Base-by-base conservation (phyloP, 2,329 filamentous ascomycete genomes). In the Dothideomycetes sp. region DNA sequence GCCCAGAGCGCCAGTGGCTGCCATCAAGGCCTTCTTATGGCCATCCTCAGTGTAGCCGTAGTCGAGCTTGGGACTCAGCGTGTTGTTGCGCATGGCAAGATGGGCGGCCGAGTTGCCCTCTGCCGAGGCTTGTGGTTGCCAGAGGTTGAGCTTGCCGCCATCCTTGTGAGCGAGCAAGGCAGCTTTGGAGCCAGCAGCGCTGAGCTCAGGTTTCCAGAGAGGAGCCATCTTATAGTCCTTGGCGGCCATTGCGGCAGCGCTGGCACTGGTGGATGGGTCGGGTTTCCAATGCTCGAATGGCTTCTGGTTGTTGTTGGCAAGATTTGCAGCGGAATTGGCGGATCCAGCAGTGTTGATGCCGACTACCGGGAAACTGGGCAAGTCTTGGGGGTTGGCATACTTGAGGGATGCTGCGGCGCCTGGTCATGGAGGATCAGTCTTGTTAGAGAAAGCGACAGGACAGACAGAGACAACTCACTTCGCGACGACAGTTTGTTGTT, bases 1-100 rank as follows among this genome's bases (percentile, higher is more conserved):
- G 19, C 75, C 68, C 64, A 86, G 79, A n/a, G 85, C 85, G 19
- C 78, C 84, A 35, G 80, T 82, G 10, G 86, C 87, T 29, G 86
- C 86, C 24, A 75, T 65, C 33, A 89, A 67, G 1, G 86, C 86
- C 45, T 76, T 79, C 46, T 75, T 73, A 24, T 69, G 71, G 31
- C 73, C 71, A 18, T 78, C 61, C 8, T 60, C 62, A 15, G 62
- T 68, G 48, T 67, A 64, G 24, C 64, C 65, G 47, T 64, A 63
- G 52, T 69, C 67, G 19, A 64, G 54, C 42, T 67, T 60, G 4
- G 66, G 63, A 46, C 62, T 65, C 27, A 67, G 51, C 23, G 58
- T 60, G 41, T 71, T 69, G 32, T 68, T 71, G 48, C 69, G 70
- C 58, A 82, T 76, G n/a, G 80, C 80, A 45, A 80, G 71, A 28